Evolutionary conservation across 495 filamentous ascomycete species (phyloP), one percentile per base, ranked within the genome.

Genomic region (Tuber indicum): DNA sequence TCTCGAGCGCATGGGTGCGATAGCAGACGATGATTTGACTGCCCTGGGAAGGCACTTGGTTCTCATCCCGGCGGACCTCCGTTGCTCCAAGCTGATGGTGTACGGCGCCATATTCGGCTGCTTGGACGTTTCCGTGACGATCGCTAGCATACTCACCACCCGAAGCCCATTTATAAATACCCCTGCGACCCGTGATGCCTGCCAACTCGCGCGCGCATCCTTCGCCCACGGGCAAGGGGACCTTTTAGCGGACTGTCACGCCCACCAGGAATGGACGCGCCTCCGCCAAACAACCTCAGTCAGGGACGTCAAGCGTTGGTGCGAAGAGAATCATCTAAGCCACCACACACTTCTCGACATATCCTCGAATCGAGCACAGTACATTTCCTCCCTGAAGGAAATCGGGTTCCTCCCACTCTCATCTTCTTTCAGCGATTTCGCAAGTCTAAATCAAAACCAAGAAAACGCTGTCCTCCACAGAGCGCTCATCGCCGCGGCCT

Each of bases 61-160:
- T 52, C 71, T 83, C 58, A 97, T 99, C 62, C 96, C 96, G 5
- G 94, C 96, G 1, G 96, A 99, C 78, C 86, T 99, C 42, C 90
- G 96, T 17, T 97, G 93, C 84, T 92, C 92, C 32, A 99, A 99
- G 84, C 89, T 99, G 12, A 92, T 99, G 89, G 93, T 99, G 23
- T 97, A 96, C 79, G 96, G 96, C 23, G 92, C 93, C 2, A 95
- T 94, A 69, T 98, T 99, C 82, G 91, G 92, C 32, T 97, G 94
- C 79, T 90, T 98, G 23, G 93, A 97, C 79, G 88, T 94, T 69
- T 92, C 91, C 78, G 87, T 98, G 75, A 93, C 92, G n/a, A 94
- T 99, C 78, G 91, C 96, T 1, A 91, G 93, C 32, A 96, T 97
- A 70, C 87, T 98, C 9, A 97, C 93, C 58, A 89, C 92, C 46